Conservation (phyloP, 345 rosid genomes). For the Streptanthus diversifolius region DNA sequence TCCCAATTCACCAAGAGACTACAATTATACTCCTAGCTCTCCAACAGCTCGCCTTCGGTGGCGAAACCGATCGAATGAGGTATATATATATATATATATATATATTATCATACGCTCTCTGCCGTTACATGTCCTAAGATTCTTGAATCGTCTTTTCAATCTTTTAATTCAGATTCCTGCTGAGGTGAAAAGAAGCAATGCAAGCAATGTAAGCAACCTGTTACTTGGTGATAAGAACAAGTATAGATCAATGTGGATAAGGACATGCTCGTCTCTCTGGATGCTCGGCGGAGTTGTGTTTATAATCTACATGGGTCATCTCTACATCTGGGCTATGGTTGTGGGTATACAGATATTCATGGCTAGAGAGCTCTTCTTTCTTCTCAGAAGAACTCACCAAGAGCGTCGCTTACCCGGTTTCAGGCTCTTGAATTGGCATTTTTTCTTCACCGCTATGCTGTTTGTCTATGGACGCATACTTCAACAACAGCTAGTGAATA, state of each 20-base stretch:
- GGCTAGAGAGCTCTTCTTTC: constrained; percentile 87
- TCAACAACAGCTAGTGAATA: constrained; percentile 80
- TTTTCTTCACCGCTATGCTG: constrained; percentile 93
- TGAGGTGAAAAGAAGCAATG: constrained; percentile 58
- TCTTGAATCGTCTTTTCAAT: neutral
- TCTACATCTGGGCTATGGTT: constrained; percentile 82
- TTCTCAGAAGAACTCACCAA: constrained; percentile 73
- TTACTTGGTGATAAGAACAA: constrained; percentile 65
- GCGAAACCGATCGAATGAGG: constrained; percentile 45
- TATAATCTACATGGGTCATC: constrained; percentile 87
- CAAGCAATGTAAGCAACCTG: constrained; percentile 59
- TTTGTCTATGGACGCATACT: constrained; percentile 92
- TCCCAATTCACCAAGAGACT: constrained; percentile 33
- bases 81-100: constrained; percentile 21
- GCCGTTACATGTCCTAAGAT: neutral
- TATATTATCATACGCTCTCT: neutral
- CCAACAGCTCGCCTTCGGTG: constrained; percentile 38
- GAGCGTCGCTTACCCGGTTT: constrained; percentile 81
- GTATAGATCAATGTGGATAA: constrained; percentile 71
- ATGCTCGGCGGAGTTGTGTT: constrained; percentile 73
- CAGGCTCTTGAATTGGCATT: constrained; percentile 86
- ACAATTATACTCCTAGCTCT: constrained; percentile 33
- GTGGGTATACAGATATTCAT: constrained; percentile 82
- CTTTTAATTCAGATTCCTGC: constrained; percentile 22
- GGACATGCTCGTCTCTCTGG: constrained; percentile 78